Evolutionary conservation across 2,329 filamentous ascomycete genomes (phyloP).

Genomic region (Penicillium rolfsii): DNA sequence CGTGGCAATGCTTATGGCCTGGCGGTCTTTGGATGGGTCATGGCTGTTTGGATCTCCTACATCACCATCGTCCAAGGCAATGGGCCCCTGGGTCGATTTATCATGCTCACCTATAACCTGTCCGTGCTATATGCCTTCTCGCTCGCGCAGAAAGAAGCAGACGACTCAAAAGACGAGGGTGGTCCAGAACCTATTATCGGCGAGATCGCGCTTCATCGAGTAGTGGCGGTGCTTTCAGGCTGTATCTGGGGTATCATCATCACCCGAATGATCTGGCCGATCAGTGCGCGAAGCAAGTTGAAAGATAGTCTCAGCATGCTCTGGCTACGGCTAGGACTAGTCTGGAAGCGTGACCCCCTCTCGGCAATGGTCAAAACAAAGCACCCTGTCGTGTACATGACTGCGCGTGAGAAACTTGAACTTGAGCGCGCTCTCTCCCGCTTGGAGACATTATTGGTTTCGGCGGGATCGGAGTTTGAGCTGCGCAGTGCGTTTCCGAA

Average conservation of each 20-base stretch:
- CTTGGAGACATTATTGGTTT: constrained; percentile 71
- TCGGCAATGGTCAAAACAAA: constrained; percentile 67
- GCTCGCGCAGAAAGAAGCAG: constrained; percentile 75
- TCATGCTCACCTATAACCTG: constrained; percentile 93
- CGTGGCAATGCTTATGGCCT: constrained; percentile 74
- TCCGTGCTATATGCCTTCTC: constrained; percentile 94
- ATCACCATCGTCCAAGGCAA: constrained; percentile 83
- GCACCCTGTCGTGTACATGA: constrained; percentile 73
- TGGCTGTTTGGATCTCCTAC: constrained; percentile 83
- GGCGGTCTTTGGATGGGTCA: constrained; percentile 78
- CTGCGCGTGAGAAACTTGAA: constrained; percentile 81
- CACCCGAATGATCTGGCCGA: constrained; percentile 89
- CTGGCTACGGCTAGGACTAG: constrained; percentile 90
- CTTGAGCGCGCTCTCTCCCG: constrained; percentile 77
- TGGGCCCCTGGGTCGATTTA: constrained; percentile 89
- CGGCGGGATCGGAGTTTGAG: constrained; percentile 85
- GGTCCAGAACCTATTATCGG: constrained; percentile 81
- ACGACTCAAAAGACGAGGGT: constrained; percentile 77
- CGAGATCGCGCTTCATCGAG: constrained; percentile 84
- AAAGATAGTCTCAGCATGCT: constrained; percentile 87
- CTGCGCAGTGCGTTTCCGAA: constrained; percentile 84
- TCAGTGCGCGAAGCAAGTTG: constrained; percentile 84
- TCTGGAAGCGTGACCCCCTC: constrained; percentile 93
- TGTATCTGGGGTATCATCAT: constrained; percentile 92
- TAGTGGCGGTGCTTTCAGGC: constrained; percentile 81